Percentiles rank a stretch among this genome's conserved stretches.
phyloP scores from a whole-genome alignment of 495 filamentous ascomycete genomes.

The Aspergillus sparsus region DNA sequence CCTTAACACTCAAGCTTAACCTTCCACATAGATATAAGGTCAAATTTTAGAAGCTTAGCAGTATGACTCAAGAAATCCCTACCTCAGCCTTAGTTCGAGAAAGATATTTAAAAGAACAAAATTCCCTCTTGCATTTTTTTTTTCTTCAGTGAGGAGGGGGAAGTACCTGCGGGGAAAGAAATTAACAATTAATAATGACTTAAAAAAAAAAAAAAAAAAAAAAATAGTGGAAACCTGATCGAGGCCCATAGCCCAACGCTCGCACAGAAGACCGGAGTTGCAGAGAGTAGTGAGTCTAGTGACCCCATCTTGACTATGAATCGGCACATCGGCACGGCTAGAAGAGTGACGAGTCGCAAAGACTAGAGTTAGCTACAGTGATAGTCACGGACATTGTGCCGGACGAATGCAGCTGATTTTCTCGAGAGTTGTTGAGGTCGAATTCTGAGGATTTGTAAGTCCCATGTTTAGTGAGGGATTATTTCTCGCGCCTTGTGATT shows the following conservation, averaged over 20 bases:
- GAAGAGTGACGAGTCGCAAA: neutral
- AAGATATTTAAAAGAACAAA: neutral
- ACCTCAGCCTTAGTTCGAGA: neutral
- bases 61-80: neutral
- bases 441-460: too few species aligned
- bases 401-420: too few species aligned
- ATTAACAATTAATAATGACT: neutral
- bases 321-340: slow-evolving; percentile 4
- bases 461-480: too few species aligned
- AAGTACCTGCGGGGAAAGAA: neutral
- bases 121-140: neutral
- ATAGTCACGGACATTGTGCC: neutral
- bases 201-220: neutral
- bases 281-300: neutral
- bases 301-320: slow-evolving; percentile 1
- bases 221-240: neutral
- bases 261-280: slow-evolving; percentile 22
- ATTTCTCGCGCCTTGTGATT: too few species aligned
- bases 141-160: neutral
- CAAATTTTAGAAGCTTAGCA: neutral
- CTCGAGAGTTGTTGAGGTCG: too few species aligned
- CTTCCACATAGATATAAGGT: neutral
- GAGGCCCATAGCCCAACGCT: neutral
- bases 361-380: neutral
- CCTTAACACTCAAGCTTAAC: neutral